Percentiles rank a stretch among this genome's conserved stretches.
Conservation (phyloP, 495 filamentous ascomycete species). For the Penicillium canescens region DNA sequence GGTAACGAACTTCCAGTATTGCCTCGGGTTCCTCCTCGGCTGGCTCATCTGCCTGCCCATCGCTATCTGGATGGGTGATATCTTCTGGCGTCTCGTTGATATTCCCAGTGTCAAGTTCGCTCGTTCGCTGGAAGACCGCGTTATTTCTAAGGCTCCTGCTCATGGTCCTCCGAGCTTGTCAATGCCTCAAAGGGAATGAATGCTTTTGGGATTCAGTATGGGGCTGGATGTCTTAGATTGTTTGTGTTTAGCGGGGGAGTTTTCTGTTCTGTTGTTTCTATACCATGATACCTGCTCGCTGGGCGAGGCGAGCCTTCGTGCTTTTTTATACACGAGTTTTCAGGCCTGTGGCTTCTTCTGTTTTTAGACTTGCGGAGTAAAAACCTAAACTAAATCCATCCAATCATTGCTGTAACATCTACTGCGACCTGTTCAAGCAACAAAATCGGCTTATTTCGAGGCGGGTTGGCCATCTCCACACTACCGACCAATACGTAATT, state of each 20-base stretch:
- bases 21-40: slow-evolving; percentile 51
- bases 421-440: no score
- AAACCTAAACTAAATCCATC: neutral
- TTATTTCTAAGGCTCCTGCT: slow-evolving; percentile 25
- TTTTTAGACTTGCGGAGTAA: neutral
- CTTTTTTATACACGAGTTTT: neutral
- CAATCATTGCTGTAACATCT: no score
- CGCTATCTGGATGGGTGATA: slow-evolving; percentile 57
- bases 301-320: slow-evolving; percentile 6
- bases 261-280: neutral
- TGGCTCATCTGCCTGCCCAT: slow-evolving; percentile 51
- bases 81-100: slow-evolving; percentile 61
- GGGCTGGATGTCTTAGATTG: neutral
- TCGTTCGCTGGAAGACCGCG: slow-evolving; percentile 49
- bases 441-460: no score
- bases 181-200: slow-evolving; percentile 9
- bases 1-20: slow-evolving; percentile 51
- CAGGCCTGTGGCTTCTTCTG: neutral
- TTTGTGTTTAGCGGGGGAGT: neutral
- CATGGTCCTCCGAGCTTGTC: slow-evolving; percentile 4
- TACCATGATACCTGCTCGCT: slow-evolving; percentile 7
- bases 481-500: neutral
- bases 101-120: slow-evolving; percentile 57
- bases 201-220: neutral
- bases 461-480: no score